Conservation (phyloP, 768 basidiomycete species). For the Tylopilus vinaceipallidus region DNA sequence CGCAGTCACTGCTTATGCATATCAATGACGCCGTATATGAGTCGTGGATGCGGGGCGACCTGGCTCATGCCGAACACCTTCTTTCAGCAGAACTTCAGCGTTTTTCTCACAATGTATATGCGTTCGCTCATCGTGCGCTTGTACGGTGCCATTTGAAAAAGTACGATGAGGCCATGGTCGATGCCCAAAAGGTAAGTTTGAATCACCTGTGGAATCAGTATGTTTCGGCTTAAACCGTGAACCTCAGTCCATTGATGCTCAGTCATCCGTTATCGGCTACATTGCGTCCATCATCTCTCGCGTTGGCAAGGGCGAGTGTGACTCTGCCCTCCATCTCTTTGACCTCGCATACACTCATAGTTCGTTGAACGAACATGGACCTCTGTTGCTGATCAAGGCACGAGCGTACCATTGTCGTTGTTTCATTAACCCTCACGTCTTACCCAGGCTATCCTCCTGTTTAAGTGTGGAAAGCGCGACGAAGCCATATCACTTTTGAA, state of each 20-base stretch:
- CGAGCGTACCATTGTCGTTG: not conserved
- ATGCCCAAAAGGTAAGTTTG: not conserved
- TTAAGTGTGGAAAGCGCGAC: not conserved
- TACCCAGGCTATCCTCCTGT: slow-evolving; percentile 2
- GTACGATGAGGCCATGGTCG: not conserved
- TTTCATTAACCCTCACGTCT: not conserved
- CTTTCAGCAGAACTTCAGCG: not conserved
- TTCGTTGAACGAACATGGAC: not conserved
- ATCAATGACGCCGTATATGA: not conserved
- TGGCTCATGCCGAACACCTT: not conserved
- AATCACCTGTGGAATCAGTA: too few species aligned
- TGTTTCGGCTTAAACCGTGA: not conserved
- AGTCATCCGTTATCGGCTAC: not conserved
- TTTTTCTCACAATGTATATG: not conserved
- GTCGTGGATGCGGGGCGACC: not conserved
- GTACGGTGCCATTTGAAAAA: not conserved
- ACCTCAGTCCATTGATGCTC: not conserved
- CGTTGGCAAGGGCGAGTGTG: not conserved
- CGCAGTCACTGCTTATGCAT: not conserved
- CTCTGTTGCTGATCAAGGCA: slow-evolving; percentile 11
- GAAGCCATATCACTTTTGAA: not conserved
- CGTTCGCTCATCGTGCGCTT: not conserved
- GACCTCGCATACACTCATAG: slow-evolving; percentile 2
- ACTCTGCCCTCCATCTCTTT: not conserved
- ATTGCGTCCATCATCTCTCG: not conserved